These are phyloP conservation scores for Wickerhamiella azymoides DNA, from an alignment of 805 yeast genomes.

Conservation along the genomic window DNA sequence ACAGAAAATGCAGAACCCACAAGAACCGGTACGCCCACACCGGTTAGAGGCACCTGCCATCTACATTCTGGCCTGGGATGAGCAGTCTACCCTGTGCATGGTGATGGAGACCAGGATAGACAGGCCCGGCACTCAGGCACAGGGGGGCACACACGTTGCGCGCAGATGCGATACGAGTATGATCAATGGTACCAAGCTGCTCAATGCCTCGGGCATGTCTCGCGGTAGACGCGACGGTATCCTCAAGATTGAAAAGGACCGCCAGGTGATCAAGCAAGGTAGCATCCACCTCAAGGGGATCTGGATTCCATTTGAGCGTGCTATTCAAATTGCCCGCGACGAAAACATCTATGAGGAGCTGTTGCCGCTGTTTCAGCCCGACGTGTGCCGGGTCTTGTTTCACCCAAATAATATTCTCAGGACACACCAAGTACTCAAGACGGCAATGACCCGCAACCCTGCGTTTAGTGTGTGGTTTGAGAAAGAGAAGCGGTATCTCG, in stretches of 20 bases:
- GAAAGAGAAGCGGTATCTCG: not conserved
- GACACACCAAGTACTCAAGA: constrained; percentile 24
- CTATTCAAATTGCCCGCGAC: constrained; percentile 15
- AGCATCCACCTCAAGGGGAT: constrained; percentile 19
- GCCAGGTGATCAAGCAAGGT: constrained; percentile 19
- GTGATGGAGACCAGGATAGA: constrained; percentile 10
- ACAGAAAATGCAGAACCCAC: not conserved
- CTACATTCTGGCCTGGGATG: constrained; percentile 16
- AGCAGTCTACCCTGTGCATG: constrained; percentile 17
- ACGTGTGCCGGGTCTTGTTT: constrained; percentile 21
- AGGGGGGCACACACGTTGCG: constrained; percentile 10
- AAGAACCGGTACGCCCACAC: not conserved
- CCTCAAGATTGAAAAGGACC: constrained; percentile 15
- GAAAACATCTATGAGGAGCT: constrained; percentile 13
- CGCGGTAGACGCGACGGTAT: constrained; percentile 21
- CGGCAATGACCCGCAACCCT: constrained; percentile 21
- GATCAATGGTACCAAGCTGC: constrained; percentile 21
- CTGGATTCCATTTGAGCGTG: constrained; percentile 21
- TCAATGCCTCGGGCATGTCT: constrained; percentile 16
- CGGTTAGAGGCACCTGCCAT: not conserved
- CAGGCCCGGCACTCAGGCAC: too few species aligned
- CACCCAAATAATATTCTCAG: constrained; percentile 25
- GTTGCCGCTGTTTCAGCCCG: constrained; percentile 17
- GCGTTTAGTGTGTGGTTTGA: constrained; percentile 14
- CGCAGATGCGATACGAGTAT: constrained; percentile 20